phyloP scores from a whole-genome alignment of 352 stramenopile species.

The Stramenopiles sp. region DNA sequence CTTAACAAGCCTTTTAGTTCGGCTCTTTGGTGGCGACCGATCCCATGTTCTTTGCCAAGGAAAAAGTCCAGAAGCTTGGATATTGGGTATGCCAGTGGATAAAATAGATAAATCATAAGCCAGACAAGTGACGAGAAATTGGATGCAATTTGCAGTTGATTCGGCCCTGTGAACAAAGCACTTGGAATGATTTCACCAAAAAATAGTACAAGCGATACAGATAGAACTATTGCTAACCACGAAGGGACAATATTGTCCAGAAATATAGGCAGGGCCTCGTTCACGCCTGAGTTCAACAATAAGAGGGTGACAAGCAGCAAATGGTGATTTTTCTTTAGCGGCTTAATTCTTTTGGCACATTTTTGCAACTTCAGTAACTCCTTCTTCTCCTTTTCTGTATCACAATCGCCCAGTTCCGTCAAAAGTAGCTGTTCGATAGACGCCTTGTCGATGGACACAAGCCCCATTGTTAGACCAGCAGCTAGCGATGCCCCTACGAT shows the following conservation, averaged over 20 bases:
- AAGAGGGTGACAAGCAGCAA: conserved; percentile 76
- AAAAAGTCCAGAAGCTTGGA: conserved; percentile 58
- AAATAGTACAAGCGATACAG: conserved; percentile 75
- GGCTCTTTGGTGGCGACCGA: conserved; percentile 56
- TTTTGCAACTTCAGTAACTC: too few relatives aligned
- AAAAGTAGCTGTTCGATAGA: too few relatives aligned
- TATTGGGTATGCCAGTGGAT: conserved; percentile 70
- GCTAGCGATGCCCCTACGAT: too few relatives aligned
- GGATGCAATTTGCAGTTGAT: conserved; percentile 66
- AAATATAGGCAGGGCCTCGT: conserved; percentile 80
- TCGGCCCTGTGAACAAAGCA: conserved; percentile 76
- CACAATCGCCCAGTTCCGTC: too few relatives aligned
- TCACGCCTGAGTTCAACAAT: conserved; percentile 72
- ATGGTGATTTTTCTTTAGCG: conserved; percentile 68
- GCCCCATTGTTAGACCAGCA: conserved; percentile 47
- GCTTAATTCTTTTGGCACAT: conserved; percentile 46
- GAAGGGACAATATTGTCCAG: conserved; percentile 58
- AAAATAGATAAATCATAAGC: conserved; percentile 57
- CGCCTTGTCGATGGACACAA: conserved; percentile 50
- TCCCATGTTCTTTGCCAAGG: conserved; percentile 48
- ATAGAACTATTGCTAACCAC: conserved; percentile 73
- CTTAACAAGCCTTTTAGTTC: conserved; percentile 65
- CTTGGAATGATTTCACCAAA: conserved; percentile 90
- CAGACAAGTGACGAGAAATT: conserved; percentile 52
- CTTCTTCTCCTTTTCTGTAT: too few relatives aligned